Base-by-base conservation (phyloP, 2,329 filamentous ascomycete species). In the Exophiala xenobiotica region DNA sequence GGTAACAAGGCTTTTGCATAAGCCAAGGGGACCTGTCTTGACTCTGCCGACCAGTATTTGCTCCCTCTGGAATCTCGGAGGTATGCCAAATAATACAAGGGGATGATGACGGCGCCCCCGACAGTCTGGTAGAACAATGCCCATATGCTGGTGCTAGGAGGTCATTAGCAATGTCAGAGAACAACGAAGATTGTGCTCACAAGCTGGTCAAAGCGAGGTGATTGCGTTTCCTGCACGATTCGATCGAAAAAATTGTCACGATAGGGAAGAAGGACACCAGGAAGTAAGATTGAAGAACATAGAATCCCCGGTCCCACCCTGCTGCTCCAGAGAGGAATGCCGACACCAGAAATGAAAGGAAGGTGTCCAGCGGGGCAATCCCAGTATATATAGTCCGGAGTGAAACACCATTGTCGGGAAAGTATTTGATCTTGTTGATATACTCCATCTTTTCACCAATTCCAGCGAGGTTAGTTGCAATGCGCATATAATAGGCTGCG, bases 51-150 rank as follows among this genome's bases (percentile, higher is more conserved):
- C 26, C 58, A 60, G 42, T 62, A 63, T 9, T 31, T 8, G 1
- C 41, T 24, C 6, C 38, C 42, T 45, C 38, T 7, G 54, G 61
- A 16, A 48, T 47, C 40, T 29, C 47, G 61, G 3, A 61, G 43
- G 41, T 57, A 63, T 14, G 46, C 37, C 11, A 61, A 50, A 31
- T 59, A 65, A 47, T 62, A 65, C 3, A 64, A 20, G 7, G 65
- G 63, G 5, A 61, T 56, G 26, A 64, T 60, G 27, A 62, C 44
- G 8, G 56, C 56, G 1, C 53, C 56, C 2, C 56, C 56, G 12
- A 54, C 53, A 4, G 53, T 58, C 24, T 58, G 56, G 47, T 56
- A 58, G 26, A 57, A 49, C 3, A 54, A 9, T 6, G 55, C 51
- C 29, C 37, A 57, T 11, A 54, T 23, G 26, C 39, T 38, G n/a